Evolutionary conservation across 2,329 filamentous ascomycete species (phyloP).

Genomic region (Fusarium sp.): DNA sequence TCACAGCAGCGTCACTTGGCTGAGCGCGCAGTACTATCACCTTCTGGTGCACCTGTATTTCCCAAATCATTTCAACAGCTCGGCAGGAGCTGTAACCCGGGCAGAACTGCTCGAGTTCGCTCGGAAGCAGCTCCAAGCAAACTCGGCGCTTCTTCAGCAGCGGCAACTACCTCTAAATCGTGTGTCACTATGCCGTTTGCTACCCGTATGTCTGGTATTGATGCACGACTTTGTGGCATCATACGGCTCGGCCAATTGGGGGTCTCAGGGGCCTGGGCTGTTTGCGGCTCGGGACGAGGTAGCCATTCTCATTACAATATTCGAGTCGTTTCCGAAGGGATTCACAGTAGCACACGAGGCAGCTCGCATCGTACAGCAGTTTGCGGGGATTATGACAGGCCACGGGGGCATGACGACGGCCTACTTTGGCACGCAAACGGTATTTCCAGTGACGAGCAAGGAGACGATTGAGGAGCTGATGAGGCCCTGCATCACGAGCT

Average conservation of each 20-base stretch:
- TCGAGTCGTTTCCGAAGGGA: slow-evolving; percentile 56
- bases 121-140: slow-evolving; percentile 61
- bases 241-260: slow-evolving; percentile 30
- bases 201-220: slow-evolving; percentile 57
- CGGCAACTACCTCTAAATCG: slow-evolving; percentile 61
- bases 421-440: slow-evolving; percentile 36
- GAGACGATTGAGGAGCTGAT: slow-evolving; percentile 38
- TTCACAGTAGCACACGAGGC: slow-evolving; percentile 56
- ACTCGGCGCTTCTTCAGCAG: slow-evolving; percentile 59
- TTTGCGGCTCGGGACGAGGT: slow-evolving; percentile 56
- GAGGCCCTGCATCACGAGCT: slow-evolving; percentile 39
- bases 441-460: slow-evolving; percentile 28
- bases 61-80: slow-evolving; percentile 59
- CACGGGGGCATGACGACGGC: slow-evolving; percentile 34
- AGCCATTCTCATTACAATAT: slow-evolving; percentile 52
- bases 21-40: slow-evolving; percentile 61
- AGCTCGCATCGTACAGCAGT: slow-evolving; percentile 53
- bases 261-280: slow-evolving; percentile 35
- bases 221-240: slow-evolving; percentile 51
- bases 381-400: slow-evolving; percentile 41
- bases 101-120: slow-evolving; percentile 57
- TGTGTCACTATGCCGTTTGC: slow-evolving; percentile 58
- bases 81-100: slow-evolving; percentile 49
- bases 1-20: slow-evolving; percentile 62
- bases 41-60: slow-evolving; percentile 62